Evolutionary conservation across 1,284 basidiomycete genomes (phyloP).

Genomic region (Dichomitus squalens): DNA sequence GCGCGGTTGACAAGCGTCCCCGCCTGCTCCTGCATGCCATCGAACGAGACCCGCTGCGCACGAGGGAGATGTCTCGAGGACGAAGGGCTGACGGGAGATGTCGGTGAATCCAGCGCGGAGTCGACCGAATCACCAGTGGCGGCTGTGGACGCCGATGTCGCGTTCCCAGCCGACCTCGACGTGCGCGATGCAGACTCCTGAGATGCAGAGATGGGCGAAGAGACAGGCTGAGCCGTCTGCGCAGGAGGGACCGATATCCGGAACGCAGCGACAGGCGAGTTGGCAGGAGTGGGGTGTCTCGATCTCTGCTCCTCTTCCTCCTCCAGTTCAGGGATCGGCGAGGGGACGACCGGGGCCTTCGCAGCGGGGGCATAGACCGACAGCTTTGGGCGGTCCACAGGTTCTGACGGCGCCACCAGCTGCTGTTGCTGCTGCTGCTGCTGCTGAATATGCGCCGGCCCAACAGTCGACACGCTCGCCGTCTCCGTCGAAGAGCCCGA

Average conservation of each 20-base stretch:
- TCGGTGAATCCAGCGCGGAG: background rate
- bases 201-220: constrained; percentile 18
- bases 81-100: constrained; percentile 15
- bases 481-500: constrained; percentile 32
- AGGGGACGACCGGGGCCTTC: constrained; percentile 25
- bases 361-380: constrained; percentile 29
- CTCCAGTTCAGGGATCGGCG: constrained; percentile 39
- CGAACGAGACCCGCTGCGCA: constrained; percentile 29
- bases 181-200: constrained; percentile 8
- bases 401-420: background rate
- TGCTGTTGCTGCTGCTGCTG: constrained; percentile 1
- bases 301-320: constrained; percentile 37
- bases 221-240: constrained; percentile 19
- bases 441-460: constrained; percentile 16
- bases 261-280: constrained; percentile 43
- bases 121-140: background rate
- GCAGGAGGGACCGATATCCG: constrained; percentile 31
- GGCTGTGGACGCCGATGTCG: background rate
- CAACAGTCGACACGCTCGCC: constrained; percentile 29
- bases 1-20: constrained; percentile 65
- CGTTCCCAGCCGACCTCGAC: background rate
- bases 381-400: constrained; percentile 6
- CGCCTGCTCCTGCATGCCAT: constrained; percentile 32
- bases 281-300: constrained; percentile 48
- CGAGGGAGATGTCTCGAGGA: constrained; percentile 28